phyloP scores from a whole-genome alignment of 2,329 filamentous ascomycete species.

The Botrytis hyacinthi region DNA sequence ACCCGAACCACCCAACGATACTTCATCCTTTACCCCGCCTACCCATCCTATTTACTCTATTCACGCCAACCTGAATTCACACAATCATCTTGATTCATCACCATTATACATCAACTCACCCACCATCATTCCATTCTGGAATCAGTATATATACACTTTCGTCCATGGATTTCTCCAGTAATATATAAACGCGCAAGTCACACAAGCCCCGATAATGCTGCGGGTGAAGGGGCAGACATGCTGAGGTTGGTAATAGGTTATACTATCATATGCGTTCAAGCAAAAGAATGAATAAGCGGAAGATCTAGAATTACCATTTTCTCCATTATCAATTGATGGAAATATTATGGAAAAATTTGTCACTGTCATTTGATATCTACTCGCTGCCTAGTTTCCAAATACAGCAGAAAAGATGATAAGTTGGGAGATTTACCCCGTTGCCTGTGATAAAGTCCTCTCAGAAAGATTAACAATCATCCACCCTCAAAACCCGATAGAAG shows the following conservation, averaged over 20 bases:
- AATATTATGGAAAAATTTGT: neutral
- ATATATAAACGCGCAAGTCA: neutral
- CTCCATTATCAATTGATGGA: fast-evolving
- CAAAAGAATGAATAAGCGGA: fast-evolving
- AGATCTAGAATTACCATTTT: too few relatives aligned
- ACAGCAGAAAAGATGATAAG: fast-evolving
- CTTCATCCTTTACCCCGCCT: neutral
- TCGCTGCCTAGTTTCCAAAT: fast-evolving
- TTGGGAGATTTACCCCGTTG: fast-evolving
- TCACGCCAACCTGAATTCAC: neutral
- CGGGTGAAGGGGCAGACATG: fast-evolving
- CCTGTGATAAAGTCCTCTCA: fast-evolving
- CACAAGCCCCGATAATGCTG: too few relatives aligned
- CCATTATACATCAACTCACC: fast-evolving
- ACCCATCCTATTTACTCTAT: neutral
- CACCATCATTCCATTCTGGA: fast-evolving
- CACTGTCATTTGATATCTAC: neutral
- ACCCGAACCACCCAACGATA: too few relatives aligned
- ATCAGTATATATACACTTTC: neutral
- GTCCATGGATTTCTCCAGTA: neutral
- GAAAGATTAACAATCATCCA: too few relatives aligned
- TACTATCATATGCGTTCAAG: neutral
- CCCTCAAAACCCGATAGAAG: neutral
- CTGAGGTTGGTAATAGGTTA: neutral
- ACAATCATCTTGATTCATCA: fast-evolving